phyloP scores from a whole-genome alignment of 2,329 filamentous ascomycete species.

The Rhinocladiella similis region DNA sequence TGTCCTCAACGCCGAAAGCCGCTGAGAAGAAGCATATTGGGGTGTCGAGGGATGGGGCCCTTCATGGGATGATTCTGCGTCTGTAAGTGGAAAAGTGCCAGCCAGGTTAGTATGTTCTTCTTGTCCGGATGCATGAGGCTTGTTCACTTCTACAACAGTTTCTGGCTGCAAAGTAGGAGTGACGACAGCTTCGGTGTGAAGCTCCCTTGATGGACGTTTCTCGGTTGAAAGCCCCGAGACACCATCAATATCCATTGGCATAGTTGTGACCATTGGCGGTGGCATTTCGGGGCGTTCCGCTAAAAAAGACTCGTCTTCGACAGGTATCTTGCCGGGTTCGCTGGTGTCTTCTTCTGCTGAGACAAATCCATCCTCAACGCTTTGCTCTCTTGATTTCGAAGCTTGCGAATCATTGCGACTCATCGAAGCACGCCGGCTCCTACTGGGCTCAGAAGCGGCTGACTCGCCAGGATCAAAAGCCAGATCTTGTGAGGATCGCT shows the following conservation, averaged over 20 bases:
- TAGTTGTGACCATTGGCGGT: conserved; percentile 43
- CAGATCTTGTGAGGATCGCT: conserved; percentile 23
- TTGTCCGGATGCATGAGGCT: background rate
- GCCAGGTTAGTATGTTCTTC: no score
- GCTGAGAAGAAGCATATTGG: conserved; percentile 6
- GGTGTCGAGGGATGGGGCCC: background rate
- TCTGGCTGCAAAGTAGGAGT: conserved; percentile 31
- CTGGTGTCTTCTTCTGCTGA: conserved; percentile 25
- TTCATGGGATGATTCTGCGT: background rate
- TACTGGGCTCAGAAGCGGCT: conserved; percentile 8
- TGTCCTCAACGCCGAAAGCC: conserved; percentile 25
- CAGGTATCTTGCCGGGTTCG: conserved; percentile 13
- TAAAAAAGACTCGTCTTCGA: conserved; percentile 62
- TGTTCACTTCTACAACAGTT: background rate
- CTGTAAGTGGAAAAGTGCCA: background rate
- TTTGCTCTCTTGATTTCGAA: conserved; percentile 32
- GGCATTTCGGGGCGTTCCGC: conserved; percentile 62
- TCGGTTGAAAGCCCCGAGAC: conserved; percentile 44
- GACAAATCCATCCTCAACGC: conserved; percentile 29
- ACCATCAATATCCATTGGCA: conserved; percentile 38
- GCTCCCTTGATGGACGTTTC: conserved; percentile 23
- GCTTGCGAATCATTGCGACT: conserved; percentile 32
- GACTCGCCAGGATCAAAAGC: conserved; percentile 16
- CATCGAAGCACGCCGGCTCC: conserved; percentile 8
- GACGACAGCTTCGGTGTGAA: conserved; percentile 28